Evolutionary conservation across 768 basidiomycete species (phyloP).

Genomic region (Termitomyces bulborhizus): DNA sequence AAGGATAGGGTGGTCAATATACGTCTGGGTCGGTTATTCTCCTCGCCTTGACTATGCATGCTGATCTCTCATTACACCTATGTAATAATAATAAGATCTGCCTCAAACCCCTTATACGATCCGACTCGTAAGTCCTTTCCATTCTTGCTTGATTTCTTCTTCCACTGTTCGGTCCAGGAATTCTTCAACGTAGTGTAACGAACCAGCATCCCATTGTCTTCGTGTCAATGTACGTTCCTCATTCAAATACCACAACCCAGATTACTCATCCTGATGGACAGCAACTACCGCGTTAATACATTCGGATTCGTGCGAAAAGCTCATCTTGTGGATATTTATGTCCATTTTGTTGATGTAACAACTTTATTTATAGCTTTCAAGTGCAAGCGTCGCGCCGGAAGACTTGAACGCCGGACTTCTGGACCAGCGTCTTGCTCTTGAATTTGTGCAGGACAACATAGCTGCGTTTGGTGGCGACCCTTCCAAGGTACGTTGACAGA

Average conservation of each 20-base stretch:
- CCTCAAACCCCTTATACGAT: conserved; percentile 31
- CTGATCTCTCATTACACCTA: not conserved
- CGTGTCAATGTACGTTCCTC: conserved; percentile 38
- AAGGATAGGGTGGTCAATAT: conserved; percentile 40
- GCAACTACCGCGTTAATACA: conserved; percentile 53
- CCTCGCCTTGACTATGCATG: not conserved
- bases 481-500: conserved; percentile 29
- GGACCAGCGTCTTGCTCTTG: conserved; percentile 54
- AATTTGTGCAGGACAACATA: conserved; percentile 65
- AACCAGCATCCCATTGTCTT: conserved; percentile 47
- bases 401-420: conserved; percentile 54
- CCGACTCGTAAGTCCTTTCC: conserved; percentile 35
- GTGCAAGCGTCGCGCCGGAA: conserved; percentile 33
- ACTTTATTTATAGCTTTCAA: conserved; percentile 32
- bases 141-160: not conserved
- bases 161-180: conserved; percentile 23
- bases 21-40: conserved; percentile 28
- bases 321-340: not conserved
- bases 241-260: not conserved
- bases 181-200: conserved; percentile 39
- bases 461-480: conserved; percentile 61
- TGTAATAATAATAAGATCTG: conserved; percentile 25
- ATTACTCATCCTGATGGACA: conserved; percentile 13
- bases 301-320: conserved; percentile 44
- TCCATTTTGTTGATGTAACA: not conserved